A percentile compares a stretch with the other conserved stretches of the same genome.
Conservation (phyloP, 495 filamentous ascomycete species). For the Penicillium herquei region DNA sequence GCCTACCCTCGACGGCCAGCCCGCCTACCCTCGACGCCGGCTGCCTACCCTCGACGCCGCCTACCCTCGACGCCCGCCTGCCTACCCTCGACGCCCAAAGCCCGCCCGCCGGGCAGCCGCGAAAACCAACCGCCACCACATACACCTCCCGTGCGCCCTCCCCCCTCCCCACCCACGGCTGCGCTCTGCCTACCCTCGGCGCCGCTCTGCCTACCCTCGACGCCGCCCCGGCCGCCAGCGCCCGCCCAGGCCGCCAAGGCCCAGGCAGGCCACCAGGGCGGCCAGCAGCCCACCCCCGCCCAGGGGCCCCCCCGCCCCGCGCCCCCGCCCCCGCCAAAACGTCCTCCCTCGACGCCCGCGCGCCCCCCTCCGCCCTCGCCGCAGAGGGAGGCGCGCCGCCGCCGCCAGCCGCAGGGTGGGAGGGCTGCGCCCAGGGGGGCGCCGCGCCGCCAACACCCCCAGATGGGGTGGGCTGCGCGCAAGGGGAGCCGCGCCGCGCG, state of each 20-base stretch:
- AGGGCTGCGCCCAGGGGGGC: constrained; percentile 73
- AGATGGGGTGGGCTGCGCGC: no score
- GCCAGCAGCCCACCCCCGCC: constrained; percentile 15
- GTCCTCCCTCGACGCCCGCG: no score
- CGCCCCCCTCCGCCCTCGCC: no score
- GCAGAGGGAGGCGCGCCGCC: no score
- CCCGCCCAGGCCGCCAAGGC: no score
- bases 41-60: no score
- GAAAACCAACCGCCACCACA: constrained; percentile 69
- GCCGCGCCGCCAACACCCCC: constrained; percentile 73
- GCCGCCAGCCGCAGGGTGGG: constrained; percentile 66
- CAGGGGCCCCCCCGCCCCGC: constrained; percentile 25
- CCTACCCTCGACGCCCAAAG: no score
- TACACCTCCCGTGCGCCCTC: constrained; percentile 29
- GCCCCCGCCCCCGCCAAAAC: no score
- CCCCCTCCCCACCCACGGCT: constrained; percentile 62
- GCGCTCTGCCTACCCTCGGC: constrained; percentile 54
- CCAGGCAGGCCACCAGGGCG: constrained; percentile 19
- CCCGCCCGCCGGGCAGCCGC: constrained; percentile 48
- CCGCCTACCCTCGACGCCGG: no score
- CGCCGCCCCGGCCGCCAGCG: not conserved
- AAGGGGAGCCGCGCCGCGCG: no score
- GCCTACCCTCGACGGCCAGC: no score
- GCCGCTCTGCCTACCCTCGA: constrained; percentile 11
- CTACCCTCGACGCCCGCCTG: no score